Percentiles rank a stretch among this genome's conserved stretches.
These are phyloP conservation scores for Retiboletus flavoniger DNA, from an alignment of 1,284 basidiomycete species.

Conservation along the genomic window DNA sequence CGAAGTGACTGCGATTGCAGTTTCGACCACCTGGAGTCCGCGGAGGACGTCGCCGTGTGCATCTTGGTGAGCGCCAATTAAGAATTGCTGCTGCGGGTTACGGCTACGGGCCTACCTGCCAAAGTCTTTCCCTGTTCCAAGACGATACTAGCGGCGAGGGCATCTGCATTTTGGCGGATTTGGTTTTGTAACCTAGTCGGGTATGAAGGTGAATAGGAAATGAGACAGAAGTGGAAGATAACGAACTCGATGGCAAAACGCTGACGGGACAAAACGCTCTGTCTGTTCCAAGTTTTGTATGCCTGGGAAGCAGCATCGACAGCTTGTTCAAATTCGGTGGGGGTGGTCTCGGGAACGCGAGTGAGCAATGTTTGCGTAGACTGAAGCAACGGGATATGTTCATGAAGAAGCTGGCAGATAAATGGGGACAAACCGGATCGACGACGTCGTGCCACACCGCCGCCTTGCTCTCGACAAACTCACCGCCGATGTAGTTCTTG, in stretches of 20 bases:
- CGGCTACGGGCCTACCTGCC: conserved; percentile 50
- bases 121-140: conserved; percentile 92
- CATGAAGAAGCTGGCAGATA: neutral
- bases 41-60: conserved; percentile 94
- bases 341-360: conserved; percentile 86
- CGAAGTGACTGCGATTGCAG: conserved; percentile 80
- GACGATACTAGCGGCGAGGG: conserved; percentile 75
- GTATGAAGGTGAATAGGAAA: conserved; percentile 1
- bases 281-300: conserved; percentile 86
- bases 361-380: conserved; percentile 88
- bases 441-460: conserved; percentile 80
- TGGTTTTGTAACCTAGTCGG: conserved; percentile 71
- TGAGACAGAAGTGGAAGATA: neutral
- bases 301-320: conserved; percentile 85
- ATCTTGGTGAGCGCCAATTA: conserved; percentile 47
- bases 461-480: conserved; percentile 82
- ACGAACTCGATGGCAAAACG: conserved; percentile 85
- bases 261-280: conserved; percentile 85
- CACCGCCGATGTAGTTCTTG: conserved; percentile 87
- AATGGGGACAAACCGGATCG: conserved; percentile 68
- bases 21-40: conserved; percentile 93
- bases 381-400: conserved; percentile 38
- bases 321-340: conserved; percentile 82
- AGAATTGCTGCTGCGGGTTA: neutral
- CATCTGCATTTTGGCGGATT: conserved; percentile 75